Percentiles rank a stretch among this genome's conserved stretches.
Evolutionary conservation across 495 filamentous ascomycete species (phyloP).

Genomic region (Penicillium odoratum): DNA sequence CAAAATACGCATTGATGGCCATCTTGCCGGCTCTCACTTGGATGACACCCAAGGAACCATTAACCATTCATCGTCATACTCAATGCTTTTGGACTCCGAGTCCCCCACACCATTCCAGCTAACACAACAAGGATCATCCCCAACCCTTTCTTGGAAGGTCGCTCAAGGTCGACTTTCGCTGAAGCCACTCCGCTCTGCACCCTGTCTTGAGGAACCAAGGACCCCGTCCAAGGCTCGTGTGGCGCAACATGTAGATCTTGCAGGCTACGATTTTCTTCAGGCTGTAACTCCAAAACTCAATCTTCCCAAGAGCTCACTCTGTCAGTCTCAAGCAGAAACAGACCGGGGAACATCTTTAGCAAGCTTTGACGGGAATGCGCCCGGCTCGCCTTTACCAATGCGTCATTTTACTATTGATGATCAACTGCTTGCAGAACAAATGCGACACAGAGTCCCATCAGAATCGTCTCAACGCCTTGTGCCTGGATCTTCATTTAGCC

Average conservation of each 20-base stretch:
- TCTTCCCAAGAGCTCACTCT: background rate
- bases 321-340: background rate
- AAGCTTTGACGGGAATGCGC: background rate
- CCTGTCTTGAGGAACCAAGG: background rate
- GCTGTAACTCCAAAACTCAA: background rate
- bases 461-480: background rate
- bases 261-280: background rate
- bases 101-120: background rate
- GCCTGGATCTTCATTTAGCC: constrained; percentile 1
- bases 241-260: background rate
- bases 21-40: constrained; percentile 8
- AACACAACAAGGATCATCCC: background rate
- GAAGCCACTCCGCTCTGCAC: background rate
- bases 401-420: constrained; percentile 23
- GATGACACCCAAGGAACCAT: constrained; percentile 2
- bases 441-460: background rate
- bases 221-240: background rate
- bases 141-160: background rate
- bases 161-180: constrained; percentile 1
- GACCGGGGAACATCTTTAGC: background rate
- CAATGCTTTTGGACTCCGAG: constrained; percentile 34
- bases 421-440: constrained; percentile 13
- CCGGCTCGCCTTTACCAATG: background rate
- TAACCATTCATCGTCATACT: constrained; percentile 31
- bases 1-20: constrained; percentile 32